A percentile compares a stretch with the other conserved stretches of the same genome.
These are phyloP conservation scores for Melampsora americana DNA, from an alignment of 1,284 basidiomycete genomes.

Conservation along the genomic window DNA sequence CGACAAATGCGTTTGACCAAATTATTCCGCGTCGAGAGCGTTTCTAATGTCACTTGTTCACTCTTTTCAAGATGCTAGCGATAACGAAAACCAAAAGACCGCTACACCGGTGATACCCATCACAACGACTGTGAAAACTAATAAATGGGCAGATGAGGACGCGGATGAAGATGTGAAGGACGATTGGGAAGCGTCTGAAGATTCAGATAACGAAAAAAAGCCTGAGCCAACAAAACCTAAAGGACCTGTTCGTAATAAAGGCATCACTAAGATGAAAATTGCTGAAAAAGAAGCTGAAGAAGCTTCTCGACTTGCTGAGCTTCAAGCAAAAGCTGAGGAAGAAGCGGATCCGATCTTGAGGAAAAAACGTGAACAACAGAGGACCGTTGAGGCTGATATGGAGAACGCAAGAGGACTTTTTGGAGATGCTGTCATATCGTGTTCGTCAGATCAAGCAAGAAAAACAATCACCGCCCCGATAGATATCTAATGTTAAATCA, in stretches of 20 bases:
- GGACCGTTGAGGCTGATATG: conserved; percentile 31
- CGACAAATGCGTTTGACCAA: too few relatives aligned
- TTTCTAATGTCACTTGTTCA: neutral
- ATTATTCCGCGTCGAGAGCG: too few relatives aligned
- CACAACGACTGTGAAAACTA: conserved; percentile 23
- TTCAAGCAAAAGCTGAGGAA: conserved; percentile 15
- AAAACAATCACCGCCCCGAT: too few relatives aligned
- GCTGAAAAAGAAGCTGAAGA: conserved; percentile 41
- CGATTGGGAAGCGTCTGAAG: conserved; percentile 39
- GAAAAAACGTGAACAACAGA: conserved; percentile 28
- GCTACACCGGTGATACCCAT: neutral
- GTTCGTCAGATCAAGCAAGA: neutral
- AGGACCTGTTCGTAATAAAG: conserved; percentile 35
- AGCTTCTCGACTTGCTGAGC: conserved; percentile 14
- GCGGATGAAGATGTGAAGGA: conserved; percentile 44
- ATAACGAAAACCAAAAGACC: conserved; percentile 14
- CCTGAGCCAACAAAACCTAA: conserved; percentile 17
- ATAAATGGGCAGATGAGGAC: conserved; percentile 41
- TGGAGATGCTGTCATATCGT: conserved; percentile 34
- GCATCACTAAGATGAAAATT: conserved; percentile 38
- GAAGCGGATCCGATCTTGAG: conserved; percentile 16
- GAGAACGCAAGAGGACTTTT: conserved; percentile 38
- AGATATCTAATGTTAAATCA: too few relatives aligned
- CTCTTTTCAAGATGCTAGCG: conserved; percentile 20
- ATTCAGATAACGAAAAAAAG: neutral